Conservation (phyloP, 352 stramenopile species). For the Phytophthora fragariaefolia region DNA sequence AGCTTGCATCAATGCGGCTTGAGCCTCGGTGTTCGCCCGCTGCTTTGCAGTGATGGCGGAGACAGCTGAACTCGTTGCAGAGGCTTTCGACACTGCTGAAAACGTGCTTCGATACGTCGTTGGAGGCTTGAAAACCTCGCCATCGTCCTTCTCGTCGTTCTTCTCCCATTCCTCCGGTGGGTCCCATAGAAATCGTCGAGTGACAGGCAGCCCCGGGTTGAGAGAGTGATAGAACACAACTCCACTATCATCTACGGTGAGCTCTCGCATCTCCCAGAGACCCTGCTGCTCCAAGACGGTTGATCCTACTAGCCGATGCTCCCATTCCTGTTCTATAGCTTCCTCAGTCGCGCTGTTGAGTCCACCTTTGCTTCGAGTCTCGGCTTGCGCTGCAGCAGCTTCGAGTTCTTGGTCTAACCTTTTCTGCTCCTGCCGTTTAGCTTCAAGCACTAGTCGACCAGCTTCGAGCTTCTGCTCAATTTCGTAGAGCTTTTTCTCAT, state of each 20-base stretch:
- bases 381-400: slow-evolving; percentile 36
- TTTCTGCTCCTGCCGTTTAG: slow-evolving; percentile 71
- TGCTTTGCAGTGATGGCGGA: slow-evolving; percentile 31
- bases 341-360: slow-evolving; percentile 19
- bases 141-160: slow-evolving; percentile 25
- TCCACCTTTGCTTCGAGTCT: slow-evolving; percentile 33
- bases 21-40: slow-evolving; percentile 32
- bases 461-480: slow-evolving; percentile 75
- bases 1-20: slow-evolving; percentile 40
- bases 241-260: slow-evolving; percentile 49
- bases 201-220: slow-evolving; percentile 52
- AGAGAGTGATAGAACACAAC: slow-evolving; percentile 77
- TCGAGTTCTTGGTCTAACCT: slow-evolving; percentile 61
- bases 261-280: slow-evolving; percentile 68
- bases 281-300: slow-evolving; percentile 52
- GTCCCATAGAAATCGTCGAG: slow-evolving; percentile 58
- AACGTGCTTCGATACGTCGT: slow-evolving; percentile 18
- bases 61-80: slow-evolving; percentile 1
- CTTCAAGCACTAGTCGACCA: slow-evolving; percentile 58
- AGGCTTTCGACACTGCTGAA: slow-evolving; percentile 21
- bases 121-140: slow-evolving; percentile 8
- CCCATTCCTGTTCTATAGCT: slow-evolving; percentile 51
- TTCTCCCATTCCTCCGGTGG: slow-evolving; percentile 46
- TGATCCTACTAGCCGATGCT: slow-evolving; percentile 49
- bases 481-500: slow-evolving; percentile 62